Conservation (phyloP, 768 basidiomycete genomes). For the Gymnopilus junonius region DNA sequence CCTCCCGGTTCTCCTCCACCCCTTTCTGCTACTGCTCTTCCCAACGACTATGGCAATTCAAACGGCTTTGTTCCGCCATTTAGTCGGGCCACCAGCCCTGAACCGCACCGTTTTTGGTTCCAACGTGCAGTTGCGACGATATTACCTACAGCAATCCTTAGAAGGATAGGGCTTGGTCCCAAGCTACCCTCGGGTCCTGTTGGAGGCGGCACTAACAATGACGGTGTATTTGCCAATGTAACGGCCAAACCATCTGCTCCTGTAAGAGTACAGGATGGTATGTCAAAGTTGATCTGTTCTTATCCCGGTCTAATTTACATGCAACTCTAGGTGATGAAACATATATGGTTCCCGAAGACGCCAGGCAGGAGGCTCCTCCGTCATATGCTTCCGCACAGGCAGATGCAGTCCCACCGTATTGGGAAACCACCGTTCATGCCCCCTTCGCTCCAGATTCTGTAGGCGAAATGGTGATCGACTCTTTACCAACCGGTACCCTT, state of each 20-base stretch:
- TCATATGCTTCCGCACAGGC: conserved; percentile 91
- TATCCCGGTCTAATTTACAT: too few species aligned
- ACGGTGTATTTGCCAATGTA: conserved; percentile 96
- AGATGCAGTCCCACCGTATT: conserved; percentile 97
- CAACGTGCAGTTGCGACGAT: conserved; percentile 56
- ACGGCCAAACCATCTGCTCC: conserved; percentile 81
- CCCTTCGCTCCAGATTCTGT: conserved; percentile 66
- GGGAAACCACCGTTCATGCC: conserved; percentile 96
- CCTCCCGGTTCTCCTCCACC: conserved; percentile 84
- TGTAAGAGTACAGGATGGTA: conserved; percentile 63
- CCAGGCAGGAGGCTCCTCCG: conserved; percentile 84
- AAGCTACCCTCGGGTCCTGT: conserved; percentile 46
- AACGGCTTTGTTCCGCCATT: conserved; percentile 69
- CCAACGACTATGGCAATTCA: conserved; percentile 74
- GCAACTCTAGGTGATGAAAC: conserved; percentile 74
- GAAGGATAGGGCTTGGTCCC: conserved; percentile 48
- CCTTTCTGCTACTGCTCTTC: conserved; percentile 64
- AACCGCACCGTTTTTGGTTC: conserved; percentile 53
- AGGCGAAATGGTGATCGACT: conserved; percentile 90
- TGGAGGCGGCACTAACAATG: conserved; percentile 75
- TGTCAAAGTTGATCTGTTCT: conserved; percentile 21
- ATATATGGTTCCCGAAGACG: conserved; percentile 82
- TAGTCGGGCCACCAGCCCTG: conserved; percentile 33
- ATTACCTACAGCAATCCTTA: conserved; percentile 56
- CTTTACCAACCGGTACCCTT: conserved; percentile 78